These are phyloP conservation scores for Ascochyta koolunga DNA, from an alignment of 2,329 filamentous ascomycete genomes.

Conservation along the genomic window DNA sequence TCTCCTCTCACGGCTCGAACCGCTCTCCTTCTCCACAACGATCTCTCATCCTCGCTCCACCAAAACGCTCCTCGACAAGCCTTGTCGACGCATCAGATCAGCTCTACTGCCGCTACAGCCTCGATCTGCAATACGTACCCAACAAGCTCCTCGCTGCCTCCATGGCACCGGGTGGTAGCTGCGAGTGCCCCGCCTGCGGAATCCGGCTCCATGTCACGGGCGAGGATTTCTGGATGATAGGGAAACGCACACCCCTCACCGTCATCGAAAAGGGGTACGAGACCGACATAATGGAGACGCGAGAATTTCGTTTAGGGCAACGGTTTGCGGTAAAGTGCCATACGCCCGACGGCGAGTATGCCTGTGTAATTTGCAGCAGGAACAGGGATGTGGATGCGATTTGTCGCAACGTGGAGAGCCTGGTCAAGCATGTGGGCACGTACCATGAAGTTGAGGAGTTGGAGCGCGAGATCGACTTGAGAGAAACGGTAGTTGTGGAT, in stretches of 20 bases:
- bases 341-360: constrained; percentile 44
- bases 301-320: constrained; percentile 45
- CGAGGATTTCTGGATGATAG: constrained; percentile 49
- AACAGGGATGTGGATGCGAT: constrained; percentile 45
- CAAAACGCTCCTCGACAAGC: constrained; percentile 33
- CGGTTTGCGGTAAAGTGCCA: constrained; percentile 49
- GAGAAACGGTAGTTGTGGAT: constrained; percentile 33
- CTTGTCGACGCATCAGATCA: constrained; percentile 25
- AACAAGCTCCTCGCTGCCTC: constrained; percentile 37
- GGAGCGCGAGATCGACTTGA: constrained; percentile 40
- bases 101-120: constrained; percentile 45
- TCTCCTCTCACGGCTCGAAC: constrained; percentile 21
- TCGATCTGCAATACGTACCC: constrained; percentile 41
- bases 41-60: constrained; percentile 27
- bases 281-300: constrained; percentile 43
- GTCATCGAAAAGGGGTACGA: constrained; percentile 35
- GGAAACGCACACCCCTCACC: constrained; percentile 39
- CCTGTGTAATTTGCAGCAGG: constrained; percentile 44
- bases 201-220: constrained; percentile 33
- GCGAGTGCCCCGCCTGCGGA: constrained; percentile 40
- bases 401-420: constrained; percentile 41
- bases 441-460: constrained; percentile 43
- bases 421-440: constrained; percentile 46
- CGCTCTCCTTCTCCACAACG: constrained; percentile 27
- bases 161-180: constrained; percentile 42